A percentile compares a stretch with the other conserved stretches of the same genome.
Evolutionary conservation across 2,329 filamentous ascomycete genomes (phyloP).

Genomic region (Neopestalotiopsis sp.): DNA sequence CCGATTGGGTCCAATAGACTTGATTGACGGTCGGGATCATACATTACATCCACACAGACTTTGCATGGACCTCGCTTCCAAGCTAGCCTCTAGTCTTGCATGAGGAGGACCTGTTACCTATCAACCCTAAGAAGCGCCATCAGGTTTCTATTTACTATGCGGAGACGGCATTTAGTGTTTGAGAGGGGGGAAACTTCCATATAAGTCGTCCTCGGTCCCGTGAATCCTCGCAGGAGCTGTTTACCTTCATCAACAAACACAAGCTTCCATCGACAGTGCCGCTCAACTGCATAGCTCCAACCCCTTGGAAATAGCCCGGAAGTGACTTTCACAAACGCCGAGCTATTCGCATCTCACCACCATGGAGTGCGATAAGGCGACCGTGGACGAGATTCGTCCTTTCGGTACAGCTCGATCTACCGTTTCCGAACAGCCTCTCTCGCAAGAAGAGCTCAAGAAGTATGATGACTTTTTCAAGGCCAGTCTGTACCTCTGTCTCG

Average conservation of each 20-base stretch:
- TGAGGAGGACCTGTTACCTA: background rate
- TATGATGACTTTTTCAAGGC: constrained; percentile 78
- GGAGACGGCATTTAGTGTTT: background rate
- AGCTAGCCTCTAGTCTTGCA: background rate
- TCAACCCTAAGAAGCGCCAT: background rate
- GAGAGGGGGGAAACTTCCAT: background rate
- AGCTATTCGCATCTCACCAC: background rate
- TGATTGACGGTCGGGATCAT: background rate
- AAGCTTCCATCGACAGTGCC: background rate
- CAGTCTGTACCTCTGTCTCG: constrained; percentile 75
- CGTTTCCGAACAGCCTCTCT: constrained; percentile 65
- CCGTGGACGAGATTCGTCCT: constrained; percentile 63
- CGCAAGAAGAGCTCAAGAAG: constrained; percentile 68
- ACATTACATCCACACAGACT: background rate
- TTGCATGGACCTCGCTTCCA: background rate
- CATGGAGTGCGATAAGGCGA: constrained; percentile 32
- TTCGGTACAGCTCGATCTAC: constrained; percentile 72
- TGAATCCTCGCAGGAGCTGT: background rate
- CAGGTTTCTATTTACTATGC: background rate
- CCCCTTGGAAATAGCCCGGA: background rate
- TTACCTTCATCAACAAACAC: background rate
- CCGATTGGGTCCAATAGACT: background rate
- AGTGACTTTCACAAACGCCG: background rate
- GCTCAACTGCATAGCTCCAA: background rate
- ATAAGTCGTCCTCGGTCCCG: background rate